A percentile compares a stretch with the other conserved stretches of the same genome.
phyloP scores from a whole-genome alignment of 768 basidiomycete species.

The Boletus bicolor region DNA sequence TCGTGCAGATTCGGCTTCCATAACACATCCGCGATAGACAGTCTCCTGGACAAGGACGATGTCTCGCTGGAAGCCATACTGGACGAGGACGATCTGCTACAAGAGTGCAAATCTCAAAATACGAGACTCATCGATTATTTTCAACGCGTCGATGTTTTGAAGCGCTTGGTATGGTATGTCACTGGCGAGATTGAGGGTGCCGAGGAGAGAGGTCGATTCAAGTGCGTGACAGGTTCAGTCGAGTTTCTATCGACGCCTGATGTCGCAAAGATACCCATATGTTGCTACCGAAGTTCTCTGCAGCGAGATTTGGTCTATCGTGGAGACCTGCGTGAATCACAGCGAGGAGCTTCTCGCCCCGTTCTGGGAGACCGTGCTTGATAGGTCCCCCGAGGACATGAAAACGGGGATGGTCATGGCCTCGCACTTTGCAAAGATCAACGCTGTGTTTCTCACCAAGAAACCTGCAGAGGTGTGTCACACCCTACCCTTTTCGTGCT shows the following conservation, averaged over 20 bases:
- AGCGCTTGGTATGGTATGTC: conserved; percentile 79
- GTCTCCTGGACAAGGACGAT: conserved; percentile 85
- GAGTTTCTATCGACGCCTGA: conserved; percentile 7
- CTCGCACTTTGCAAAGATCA: conserved; percentile 93
- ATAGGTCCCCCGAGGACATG: conserved; percentile 80
- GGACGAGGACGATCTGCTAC: conserved; percentile 89
- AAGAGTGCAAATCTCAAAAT: conserved; percentile 95
- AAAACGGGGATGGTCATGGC: conserved; percentile 84
- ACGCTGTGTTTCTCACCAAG: conserved; percentile 82
- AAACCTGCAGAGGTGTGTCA: conserved; percentile 80
- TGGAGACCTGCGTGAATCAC: conserved; percentile 80
- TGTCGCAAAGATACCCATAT: conserved; percentile 71
- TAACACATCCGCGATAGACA: conserved; percentile 86
- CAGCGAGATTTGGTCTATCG: conserved; percentile 93
- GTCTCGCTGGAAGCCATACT: conserved; percentile 87
- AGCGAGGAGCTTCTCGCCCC: conserved; percentile 70
- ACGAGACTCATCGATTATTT: conserved; percentile 86
- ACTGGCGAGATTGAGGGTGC: conserved; percentile 82
- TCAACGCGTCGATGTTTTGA: conserved; percentile 74
- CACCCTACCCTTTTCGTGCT: conserved; percentile 13
- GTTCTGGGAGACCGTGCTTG: conserved; percentile 90
- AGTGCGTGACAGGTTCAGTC: conserved; percentile 48
- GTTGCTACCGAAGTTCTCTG: conserved; percentile 93
- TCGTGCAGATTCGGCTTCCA: conserved; percentile 79
- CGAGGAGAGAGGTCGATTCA: conserved; percentile 75